Percentiles rank a stretch among this genome's conserved stretches.
phyloP scores from a whole-genome alignment of 179 eudicot genomes.

The Amaranthus tricolor region DNA sequence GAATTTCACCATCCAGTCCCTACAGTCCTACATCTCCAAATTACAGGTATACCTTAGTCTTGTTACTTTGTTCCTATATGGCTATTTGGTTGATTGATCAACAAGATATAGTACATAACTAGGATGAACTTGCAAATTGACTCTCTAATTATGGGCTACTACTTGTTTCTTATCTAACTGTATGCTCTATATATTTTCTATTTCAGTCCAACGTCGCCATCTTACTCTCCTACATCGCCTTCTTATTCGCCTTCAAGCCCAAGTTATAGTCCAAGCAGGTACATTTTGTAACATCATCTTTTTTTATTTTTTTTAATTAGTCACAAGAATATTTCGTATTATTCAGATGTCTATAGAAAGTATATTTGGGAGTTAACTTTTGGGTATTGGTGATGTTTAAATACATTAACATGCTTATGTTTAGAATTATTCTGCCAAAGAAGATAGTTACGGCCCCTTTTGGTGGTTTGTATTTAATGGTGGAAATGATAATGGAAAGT shows the following conservation, averaged over 20 bases:
- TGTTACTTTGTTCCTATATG: neutral
- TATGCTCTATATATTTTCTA: neutral
- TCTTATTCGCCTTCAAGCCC: conserved; percentile 95
- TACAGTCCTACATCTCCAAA: conserved; percentile 51
- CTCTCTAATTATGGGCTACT: neutral
- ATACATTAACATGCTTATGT: too few species aligned
- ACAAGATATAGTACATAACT: neutral
- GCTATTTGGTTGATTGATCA: neutral
- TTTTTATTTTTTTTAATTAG: neutral
- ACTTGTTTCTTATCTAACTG: neutral
- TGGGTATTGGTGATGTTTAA: too few species aligned
- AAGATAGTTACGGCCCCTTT: too few species aligned
- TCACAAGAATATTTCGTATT: neutral
- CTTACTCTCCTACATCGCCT: conserved; percentile 92
- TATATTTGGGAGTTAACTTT: too few species aligned
- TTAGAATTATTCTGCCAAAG: too few species aligned
- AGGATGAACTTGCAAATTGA: neutral
- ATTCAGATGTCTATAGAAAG: neutral
- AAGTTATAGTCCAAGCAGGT: conserved; percentile 96
- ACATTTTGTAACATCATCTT: conserved; percentile 1
- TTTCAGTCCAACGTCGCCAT: conserved; percentile 92
- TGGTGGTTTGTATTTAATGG: too few species aligned
- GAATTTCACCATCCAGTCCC: conserved; percentile 46
- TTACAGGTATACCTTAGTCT: conserved; percentile 36
- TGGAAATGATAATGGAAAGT: too few species aligned